Evolutionary conservation across 2,329 filamentous ascomycete genomes (phyloP).

Genomic region (Niveomyces coronatus): DNA sequence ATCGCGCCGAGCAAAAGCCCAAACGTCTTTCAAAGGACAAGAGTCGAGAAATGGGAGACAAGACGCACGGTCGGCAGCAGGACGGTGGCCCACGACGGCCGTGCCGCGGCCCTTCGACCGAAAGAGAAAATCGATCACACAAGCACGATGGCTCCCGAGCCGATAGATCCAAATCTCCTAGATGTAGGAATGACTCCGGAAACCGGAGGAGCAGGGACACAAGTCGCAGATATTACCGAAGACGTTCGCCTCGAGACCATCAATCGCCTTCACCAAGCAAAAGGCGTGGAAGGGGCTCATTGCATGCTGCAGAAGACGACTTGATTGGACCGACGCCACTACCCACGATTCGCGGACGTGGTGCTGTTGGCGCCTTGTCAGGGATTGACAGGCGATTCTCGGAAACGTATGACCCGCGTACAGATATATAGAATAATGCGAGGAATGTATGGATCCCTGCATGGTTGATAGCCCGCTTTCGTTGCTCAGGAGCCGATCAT

Average conservation of each 20-base stretch:
- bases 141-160: neutral
- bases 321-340: conserved; percentile 65
- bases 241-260: conserved; percentile 2
- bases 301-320: conserved; percentile 64
- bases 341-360: conserved; percentile 54
- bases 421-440: conserved; percentile 36
- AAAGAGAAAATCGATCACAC: neutral
- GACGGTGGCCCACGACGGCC: neutral
- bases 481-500: too few species aligned
- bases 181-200: neutral
- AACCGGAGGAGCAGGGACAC: neutral
- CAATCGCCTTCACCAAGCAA: neutral
- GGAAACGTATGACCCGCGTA: conserved; percentile 46
- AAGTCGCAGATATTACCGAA: conserved; percentile 2
- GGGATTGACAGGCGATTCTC: conserved; percentile 77
- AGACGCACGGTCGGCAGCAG: neutral
- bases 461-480: too few species aligned
- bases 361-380: conserved; percentile 48
- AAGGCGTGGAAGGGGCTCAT: conserved; percentile 11
- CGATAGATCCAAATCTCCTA: conserved; percentile 5
- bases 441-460: too few species aligned
- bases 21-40: too few species aligned
- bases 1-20: too few species aligned
- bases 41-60: too few species aligned
- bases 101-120: neutral